These are phyloP conservation scores for Suhomyces yuchorum DNA, from an alignment of 1,139 yeast genomes.

Conservation along the genomic window DNA sequence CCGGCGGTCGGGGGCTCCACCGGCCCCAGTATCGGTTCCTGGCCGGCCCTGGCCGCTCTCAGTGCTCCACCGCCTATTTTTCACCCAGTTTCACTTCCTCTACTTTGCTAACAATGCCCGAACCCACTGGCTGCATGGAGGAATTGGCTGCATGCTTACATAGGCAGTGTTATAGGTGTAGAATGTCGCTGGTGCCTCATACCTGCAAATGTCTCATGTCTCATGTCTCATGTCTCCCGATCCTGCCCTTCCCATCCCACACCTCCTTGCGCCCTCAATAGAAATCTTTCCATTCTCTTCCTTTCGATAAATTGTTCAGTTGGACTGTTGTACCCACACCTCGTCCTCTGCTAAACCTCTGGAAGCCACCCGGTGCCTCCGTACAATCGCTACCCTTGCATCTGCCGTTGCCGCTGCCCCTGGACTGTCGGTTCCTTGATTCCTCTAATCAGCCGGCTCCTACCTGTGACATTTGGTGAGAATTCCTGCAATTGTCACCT, in stretches of 20 bases:
- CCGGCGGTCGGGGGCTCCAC: too few relatives aligned
- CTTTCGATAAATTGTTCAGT: neutral
- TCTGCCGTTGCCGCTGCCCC: neutral
- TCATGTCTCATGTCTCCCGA: constrained; percentile 11
- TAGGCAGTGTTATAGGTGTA: neutral
- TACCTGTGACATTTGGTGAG: too few relatives aligned
- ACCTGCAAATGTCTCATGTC: constrained; percentile 8
- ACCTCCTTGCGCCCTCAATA: constrained; percentile 4
- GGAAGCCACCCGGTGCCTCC: neutral
- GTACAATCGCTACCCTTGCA: neutral
- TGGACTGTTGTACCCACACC: neutral
- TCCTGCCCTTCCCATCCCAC: constrained; percentile 10
- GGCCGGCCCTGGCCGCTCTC: too few relatives aligned
- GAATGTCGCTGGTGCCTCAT: neutral
- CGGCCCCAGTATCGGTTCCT: too few relatives aligned
- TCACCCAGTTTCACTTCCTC: neutral
- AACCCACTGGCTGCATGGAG: neutral
- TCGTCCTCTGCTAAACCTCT: neutral
- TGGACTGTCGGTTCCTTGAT: too few relatives aligned
- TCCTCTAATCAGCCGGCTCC: too few relatives aligned
- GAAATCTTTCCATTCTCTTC: constrained; percentile 4
- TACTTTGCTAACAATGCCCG: neutral
- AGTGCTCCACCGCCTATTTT: neutral
- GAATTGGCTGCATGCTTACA: neutral
- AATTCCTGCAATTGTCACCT: too few relatives aligned